phyloP scores from a whole-genome alignment of 2,329 filamentous ascomycete genomes.

The Tricladium varicosporioides region DNA sequence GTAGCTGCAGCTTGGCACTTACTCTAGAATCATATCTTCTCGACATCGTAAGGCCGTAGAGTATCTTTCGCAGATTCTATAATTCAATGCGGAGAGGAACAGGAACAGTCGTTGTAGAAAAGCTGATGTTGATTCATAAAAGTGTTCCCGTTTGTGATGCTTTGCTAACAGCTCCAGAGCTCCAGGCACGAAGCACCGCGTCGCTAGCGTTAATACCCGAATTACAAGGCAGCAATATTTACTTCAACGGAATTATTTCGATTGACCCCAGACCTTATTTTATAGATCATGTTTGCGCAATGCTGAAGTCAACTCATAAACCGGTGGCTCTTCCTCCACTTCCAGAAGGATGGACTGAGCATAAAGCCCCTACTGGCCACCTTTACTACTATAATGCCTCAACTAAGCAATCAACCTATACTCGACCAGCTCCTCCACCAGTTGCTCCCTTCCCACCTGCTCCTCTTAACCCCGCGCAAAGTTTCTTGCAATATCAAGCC shows the following conservation, averaged over 20 bases:
- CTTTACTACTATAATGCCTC: conserved; percentile 82
- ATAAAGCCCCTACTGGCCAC: conserved; percentile 81
- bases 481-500: conserved; percentile 43
- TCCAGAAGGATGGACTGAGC: conserved; percentile 85
- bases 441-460: conserved; percentile 16
- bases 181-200: conserved; percentile 23
- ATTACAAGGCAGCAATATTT: conserved; percentile 5
- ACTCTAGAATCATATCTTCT: conserved; percentile 97
- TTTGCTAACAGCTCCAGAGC: conserved; percentile 5
- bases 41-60: conserved; percentile 64
- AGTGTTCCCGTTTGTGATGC: background rate
- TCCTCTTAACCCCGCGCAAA: conserved; percentile 35
- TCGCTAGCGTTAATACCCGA: conserved; percentile 12
- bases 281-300: conserved; percentile 35
- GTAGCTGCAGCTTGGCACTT: conserved; percentile 41
- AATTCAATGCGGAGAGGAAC: too few species aligned
- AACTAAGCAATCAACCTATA: conserved; percentile 86
- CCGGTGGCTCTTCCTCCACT: conserved; percentile 57
- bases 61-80: too few species aligned
- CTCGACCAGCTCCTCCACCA: conserved; percentile 54
- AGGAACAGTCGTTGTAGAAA: too few species aligned
- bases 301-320: conserved; percentile 78
- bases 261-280: background rate
- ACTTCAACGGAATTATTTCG: conserved; percentile 6
- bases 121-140: background rate